Conservation (phyloP, 2,329 filamentous ascomycete genomes). For the Fusarium albidum region DNA sequence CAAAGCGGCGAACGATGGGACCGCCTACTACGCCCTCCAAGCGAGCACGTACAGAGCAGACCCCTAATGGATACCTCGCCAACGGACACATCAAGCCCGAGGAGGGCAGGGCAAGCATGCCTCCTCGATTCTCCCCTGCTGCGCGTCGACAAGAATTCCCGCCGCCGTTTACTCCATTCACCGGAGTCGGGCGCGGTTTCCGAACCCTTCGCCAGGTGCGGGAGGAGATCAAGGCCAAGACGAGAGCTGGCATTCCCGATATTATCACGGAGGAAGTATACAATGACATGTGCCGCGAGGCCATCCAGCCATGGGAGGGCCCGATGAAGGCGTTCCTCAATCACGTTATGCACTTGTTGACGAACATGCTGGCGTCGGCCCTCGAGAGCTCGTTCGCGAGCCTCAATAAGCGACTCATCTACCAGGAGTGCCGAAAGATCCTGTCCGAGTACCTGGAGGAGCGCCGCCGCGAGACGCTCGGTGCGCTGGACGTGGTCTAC, state of each 20-base stretch:
- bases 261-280: conserved; percentile 68
- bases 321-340: conserved; percentile 60
- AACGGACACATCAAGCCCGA: conserved; percentile 48
- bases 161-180: conserved; percentile 51
- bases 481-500: conserved; percentile 55
- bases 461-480: conserved; percentile 47
- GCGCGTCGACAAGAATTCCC: conserved; percentile 34
- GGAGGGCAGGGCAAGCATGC: conserved; percentile 43
- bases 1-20: conserved; percentile 42
- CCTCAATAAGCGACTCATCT: conserved; percentile 59
- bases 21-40: conserved; percentile 47
- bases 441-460: conserved; percentile 55
- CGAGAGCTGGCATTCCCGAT: conserved; percentile 65
- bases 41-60: conserved; percentile 38
- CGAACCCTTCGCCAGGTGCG: conserved; percentile 61
- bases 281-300: conserved; percentile 63
- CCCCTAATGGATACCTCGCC: conserved; percentile 11
- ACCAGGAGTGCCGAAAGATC: conserved; percentile 54
- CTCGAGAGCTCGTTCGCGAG: conserved; percentile 57
- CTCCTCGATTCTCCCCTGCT: conserved; percentile 20
- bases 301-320: conserved; percentile 64
- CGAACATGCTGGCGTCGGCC: conserved; percentile 54
- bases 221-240: conserved; percentile 61
- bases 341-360: conserved; percentile 57
- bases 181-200: conserved; percentile 49